Percentiles rank a stretch among this genome's conserved stretches.
phyloP scores from a whole-genome alignment of 1,139 yeast species.

The Kodamaea suecica region DNA sequence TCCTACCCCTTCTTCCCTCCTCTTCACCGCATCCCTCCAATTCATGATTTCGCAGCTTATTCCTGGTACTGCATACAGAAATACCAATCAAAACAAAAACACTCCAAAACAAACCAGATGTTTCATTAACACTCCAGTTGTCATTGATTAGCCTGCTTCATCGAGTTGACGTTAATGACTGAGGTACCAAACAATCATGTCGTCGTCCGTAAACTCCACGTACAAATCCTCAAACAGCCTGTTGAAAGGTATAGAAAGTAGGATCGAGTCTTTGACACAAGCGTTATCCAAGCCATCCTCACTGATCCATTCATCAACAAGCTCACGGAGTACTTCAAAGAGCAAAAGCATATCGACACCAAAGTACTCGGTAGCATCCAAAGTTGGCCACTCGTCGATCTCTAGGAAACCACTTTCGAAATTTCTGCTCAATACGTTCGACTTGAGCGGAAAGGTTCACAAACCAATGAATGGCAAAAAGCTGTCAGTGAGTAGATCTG shows the following conservation, averaged over 20 bases:
- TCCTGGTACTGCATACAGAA: too few species aligned
- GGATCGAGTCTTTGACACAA: conserved; percentile 16
- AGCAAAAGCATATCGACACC: conserved; percentile 1
- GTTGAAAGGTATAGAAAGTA: conserved; percentile 15
- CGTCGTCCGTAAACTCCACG: not conserved
- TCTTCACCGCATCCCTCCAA: too few species aligned
- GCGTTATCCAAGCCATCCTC: conserved; percentile 7
- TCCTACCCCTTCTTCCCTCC: too few species aligned
- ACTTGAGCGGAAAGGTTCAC: conserved; percentile 7
- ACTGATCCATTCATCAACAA: not conserved
- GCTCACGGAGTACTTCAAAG: too few species aligned
- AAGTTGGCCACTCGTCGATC: conserved; percentile 1
- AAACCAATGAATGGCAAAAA: conserved; percentile 5
- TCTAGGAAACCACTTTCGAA: conserved; percentile 19
- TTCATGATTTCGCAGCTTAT: too few species aligned
- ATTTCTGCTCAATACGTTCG: conserved; percentile 18
- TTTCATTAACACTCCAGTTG: not conserved
- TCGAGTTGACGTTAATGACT: too few species aligned
- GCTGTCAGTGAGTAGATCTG: conserved; percentile 5
- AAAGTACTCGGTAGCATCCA: not conserved
- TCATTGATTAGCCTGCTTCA: not conserved
- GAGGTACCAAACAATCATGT: not conserved
- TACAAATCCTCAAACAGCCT: conserved; percentile 4
- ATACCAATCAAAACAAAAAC: too few species aligned
- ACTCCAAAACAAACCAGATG: too few species aligned